Evolutionary conservation across 148 eudicot species (phyloP).

Genomic region (Fagopyrum homotropicum): DNA sequence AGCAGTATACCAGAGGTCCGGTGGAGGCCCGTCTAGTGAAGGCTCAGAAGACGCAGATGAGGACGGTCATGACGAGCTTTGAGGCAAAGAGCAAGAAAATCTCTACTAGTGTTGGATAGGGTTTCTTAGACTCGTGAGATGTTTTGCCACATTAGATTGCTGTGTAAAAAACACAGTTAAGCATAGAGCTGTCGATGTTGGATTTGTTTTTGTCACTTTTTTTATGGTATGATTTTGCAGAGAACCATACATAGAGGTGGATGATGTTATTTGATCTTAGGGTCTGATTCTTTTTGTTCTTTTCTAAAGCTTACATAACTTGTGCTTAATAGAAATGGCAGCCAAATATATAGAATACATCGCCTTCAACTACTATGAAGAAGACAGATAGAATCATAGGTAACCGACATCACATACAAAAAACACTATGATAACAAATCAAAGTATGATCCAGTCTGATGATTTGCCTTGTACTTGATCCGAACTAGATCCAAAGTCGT

Average conservation of each 20-base stretch:
- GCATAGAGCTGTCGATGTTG: not conserved
- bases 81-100: not conserved
- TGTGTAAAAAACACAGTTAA: not conserved
- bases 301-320: not conserved
- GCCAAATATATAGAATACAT: not conserved
- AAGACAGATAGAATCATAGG: not conserved
- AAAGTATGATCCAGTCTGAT: not conserved
- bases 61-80: constrained; percentile 16
- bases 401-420: too few relatives aligned
- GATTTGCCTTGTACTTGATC: not conserved
- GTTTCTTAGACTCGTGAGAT: not conserved
- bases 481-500: not conserved
- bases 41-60: constrained; percentile 15
- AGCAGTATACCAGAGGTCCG: constrained; percentile 14
- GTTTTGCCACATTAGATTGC: not conserved
- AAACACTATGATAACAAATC: not conserved
- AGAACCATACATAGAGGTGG: constrained; percentile 4
- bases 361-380: not conserved
- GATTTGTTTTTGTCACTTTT: not conserved
- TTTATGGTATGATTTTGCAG: not conserved
- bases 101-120: not conserved
- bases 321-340: not conserved
- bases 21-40: not conserved
- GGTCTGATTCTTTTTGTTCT: not conserved
- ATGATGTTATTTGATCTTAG: not conserved